phyloP scores from a whole-genome alignment of 768 basidiomycete genomes.

The Plicaturopsis crispa region DNA sequence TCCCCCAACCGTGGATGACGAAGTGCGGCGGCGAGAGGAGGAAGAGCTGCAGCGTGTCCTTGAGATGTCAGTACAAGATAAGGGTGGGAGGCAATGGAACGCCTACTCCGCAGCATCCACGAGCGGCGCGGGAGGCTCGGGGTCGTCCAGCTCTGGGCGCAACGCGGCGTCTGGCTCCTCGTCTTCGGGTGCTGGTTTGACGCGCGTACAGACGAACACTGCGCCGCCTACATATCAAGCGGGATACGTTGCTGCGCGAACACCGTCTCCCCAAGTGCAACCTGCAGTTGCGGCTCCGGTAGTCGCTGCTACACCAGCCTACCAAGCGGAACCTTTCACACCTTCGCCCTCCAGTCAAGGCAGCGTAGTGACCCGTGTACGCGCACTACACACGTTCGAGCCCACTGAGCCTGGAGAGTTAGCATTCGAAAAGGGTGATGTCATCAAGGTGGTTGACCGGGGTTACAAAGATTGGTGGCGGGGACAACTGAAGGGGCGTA shows the following conservation, averaged over 20 bases:
- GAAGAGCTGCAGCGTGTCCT: conserved; percentile 91
- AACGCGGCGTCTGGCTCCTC: conserved; percentile 14
- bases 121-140: conserved; percentile 28
- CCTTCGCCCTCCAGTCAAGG: conserved; percentile 14
- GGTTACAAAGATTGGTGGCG: conserved; percentile 97
- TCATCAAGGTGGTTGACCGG: conserved; percentile 92
- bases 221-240: conserved; percentile 32
- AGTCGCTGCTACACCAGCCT: conserved; percentile 12
- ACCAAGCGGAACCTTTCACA: conserved; percentile 18
- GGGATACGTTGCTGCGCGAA: conserved; percentile 53
- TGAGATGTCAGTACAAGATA: conserved; percentile 90
- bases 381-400: conserved; percentile 84
- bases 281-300: conserved; percentile 14
- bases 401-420: conserved; percentile 87
- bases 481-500: conserved; percentile 82
- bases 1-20: conserved; percentile 70
- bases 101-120: conserved; percentile 31
- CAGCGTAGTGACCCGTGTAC: conserved; percentile 68
- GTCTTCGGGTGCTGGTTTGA: conserved; percentile 8
- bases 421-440: conserved; percentile 84
- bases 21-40: conserved; percentile 77
- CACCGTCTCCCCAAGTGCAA: conserved; percentile 27
- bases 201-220: conserved; percentile 5
- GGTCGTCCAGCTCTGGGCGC: conserved; percentile 11
- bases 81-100: conserved; percentile 68